A percentile compares a stretch with the other conserved stretches of the same genome.
Conservation (phyloP, 352 stramenopile species). For the Thalassiosira livingstoniorum region DNA sequence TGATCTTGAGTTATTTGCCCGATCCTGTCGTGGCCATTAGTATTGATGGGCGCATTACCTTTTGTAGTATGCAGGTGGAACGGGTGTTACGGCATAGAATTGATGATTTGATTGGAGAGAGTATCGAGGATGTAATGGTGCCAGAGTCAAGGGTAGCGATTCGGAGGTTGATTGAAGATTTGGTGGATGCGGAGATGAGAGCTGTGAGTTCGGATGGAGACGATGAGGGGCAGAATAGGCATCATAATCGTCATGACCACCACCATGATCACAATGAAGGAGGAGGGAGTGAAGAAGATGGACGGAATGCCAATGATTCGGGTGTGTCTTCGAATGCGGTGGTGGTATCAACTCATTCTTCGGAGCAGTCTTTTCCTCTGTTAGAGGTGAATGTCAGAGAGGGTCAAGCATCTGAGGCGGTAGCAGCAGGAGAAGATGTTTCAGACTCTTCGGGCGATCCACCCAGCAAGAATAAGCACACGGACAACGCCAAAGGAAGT, state of each 20-base stretch:
- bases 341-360: slow-evolving; percentile 58
- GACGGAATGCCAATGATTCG: slow-evolving; percentile 4
- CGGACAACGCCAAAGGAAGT: slow-evolving; percentile 23
- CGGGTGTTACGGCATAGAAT: slow-evolving; percentile 72
- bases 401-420: slow-evolving; percentile 27
- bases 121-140: slow-evolving; percentile 75
- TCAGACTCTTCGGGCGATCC: slow-evolving; percentile 46
- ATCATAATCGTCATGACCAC: neutral
- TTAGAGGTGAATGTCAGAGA: slow-evolving; percentile 76
- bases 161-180: slow-evolving; percentile 63
- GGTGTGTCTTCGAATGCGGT: slow-evolving; percentile 17
- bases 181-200: slow-evolving; percentile 48
- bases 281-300: slow-evolving; percentile 1
- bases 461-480: slow-evolving; percentile 9
- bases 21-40: slow-evolving; percentile 79
- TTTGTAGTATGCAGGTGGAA: slow-evolving; percentile 82
- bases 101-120: slow-evolving; percentile 67
- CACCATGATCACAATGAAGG: slow-evolving; percentile 1
- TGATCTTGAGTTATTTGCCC: slow-evolving; percentile 81
- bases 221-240: neutral
- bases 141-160: slow-evolving; percentile 67
- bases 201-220: slow-evolving; percentile 25
- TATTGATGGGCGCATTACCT: slow-evolving; percentile 76
- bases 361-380: slow-evolving; percentile 67
- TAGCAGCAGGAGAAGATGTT: slow-evolving; percentile 45